Base-by-base conservation (phyloP, 2,329 filamentous ascomycete genomes). In the Penicillium sp. region DNA sequence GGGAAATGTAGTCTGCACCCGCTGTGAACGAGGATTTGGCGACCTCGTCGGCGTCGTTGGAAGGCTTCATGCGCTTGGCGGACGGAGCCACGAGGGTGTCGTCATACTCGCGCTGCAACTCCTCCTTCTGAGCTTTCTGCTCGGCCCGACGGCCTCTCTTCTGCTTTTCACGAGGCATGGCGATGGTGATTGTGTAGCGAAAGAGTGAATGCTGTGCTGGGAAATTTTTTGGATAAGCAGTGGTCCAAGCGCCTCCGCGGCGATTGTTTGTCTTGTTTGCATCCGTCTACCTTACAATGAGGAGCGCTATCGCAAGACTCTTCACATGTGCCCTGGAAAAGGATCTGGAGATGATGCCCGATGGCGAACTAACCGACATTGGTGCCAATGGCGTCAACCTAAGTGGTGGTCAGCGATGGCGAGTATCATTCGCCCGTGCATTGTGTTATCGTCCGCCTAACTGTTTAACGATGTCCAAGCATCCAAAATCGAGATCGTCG, bases 331-430 rank as follows among this genome's bases (percentile, higher is more conserved):
- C 90, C 0, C 72, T 96, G 45, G 83, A 83, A 54, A 91, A 91
- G 69, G 92, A 96, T 67, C 78, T 96, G 35, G 84, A 88, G 15
- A 91, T 92, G 79, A 81, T 96, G 15, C 79, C 85, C 0, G 89
- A 94, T 69, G 91, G 91, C 4, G 90, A 95, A 67, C 76, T 85
- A 49, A 96, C 92, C 0, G 90, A 93, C 69, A 90, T 96, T 54
- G 91, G 91, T 11, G 89, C 90, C 2, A 93, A 94, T 62, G 91
- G 91, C 6, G 90, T 95, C 67, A 93, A 94, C 66, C 79, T 96
- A 6, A 92, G 88, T 62, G 91, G 92, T 63, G 92, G 91, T 0
- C 91, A 96, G 74, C 87, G 90, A 69, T 93, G 91, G 89, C 85
- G 91, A 54, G 84, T 95, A 35, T 91, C 90, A 0, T 86, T 96